Conservation (phyloP, 345 rosid species). For the Citrus glauca region DNA sequence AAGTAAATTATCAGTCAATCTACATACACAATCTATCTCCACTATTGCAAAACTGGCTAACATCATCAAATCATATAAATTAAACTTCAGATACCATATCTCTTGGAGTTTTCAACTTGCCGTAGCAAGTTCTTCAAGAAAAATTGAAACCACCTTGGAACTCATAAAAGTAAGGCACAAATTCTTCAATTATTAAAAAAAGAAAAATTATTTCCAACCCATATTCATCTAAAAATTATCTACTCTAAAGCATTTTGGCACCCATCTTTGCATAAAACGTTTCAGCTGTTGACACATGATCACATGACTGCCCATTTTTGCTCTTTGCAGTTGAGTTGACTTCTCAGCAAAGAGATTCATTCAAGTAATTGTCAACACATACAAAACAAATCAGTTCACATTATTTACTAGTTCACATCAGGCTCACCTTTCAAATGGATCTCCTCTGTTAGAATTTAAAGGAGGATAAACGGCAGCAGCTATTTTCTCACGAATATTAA, state of each 20-base stretch:
- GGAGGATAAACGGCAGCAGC: constrained; percentile 73
- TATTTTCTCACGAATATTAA: constrained; percentile 68
- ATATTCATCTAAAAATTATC: background rate
- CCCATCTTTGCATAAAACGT: constrained; percentile 3
- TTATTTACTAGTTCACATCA: background rate
- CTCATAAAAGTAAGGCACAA: background rate
- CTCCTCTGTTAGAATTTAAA: constrained; percentile 32
- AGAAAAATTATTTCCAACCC: constrained; percentile 5
- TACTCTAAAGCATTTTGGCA: background rate
- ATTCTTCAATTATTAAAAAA: background rate
- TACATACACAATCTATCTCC: background rate
- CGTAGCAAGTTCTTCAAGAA: background rate
- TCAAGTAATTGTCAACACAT: constrained; percentile 4
- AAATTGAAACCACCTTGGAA: background rate
- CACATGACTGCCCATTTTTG: background rate
- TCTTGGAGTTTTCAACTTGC: background rate
- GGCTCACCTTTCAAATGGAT: constrained; percentile 54
- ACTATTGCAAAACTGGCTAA: background rate
- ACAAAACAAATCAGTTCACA: constrained; percentile 4
- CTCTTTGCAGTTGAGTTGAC: constrained; percentile 8
- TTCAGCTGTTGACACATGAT: background rate
- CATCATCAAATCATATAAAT: background rate
- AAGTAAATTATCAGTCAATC: background rate
- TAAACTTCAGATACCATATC: background rate
- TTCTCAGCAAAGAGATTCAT: constrained; percentile 8